Base-by-base conservation (phyloP, 345 rosid genomes). In the Eucalyptus pauciflora region DNA sequence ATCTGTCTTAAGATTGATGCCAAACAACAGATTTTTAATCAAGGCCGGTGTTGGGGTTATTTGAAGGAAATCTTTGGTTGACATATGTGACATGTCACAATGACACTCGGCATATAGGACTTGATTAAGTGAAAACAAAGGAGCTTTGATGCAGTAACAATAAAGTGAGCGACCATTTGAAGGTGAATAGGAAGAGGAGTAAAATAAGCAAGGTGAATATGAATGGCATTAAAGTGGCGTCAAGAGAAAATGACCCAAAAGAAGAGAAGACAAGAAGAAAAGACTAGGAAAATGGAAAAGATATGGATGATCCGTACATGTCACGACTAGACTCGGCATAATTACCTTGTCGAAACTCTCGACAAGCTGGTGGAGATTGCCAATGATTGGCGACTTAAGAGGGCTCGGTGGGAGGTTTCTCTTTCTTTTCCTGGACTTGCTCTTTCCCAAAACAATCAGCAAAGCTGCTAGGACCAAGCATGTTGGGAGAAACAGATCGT, bases 351-450 rank as follows among this genome's bases (percentile, higher is more conserved):
- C 22, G 41, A 41, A 41, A 41, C 41, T 41, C 41, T 41, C 41
- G 41, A 41, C 89, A 6, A 93, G 93, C 89, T 91, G 95, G 90
- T 92, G 94, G 69, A 94, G 93, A 90, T 33, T 41, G 41, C 41
- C 41, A 41, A 41, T 41, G 41, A 41, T 41, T 9, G 95, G 95
- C 14, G 93, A 90, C 90, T 91, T 89, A 3, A 85, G 71, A 45
- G 95, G 96, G 81, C 94, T 87, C 50, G 94, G 93, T 5, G 94
- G 94, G 48, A 92, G 95, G 86, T 91, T 93, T n/a, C 86, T 91
- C 80, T 91, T 87, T 58, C 86, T 86, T 85, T 71, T 90, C 60
- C 81, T 87, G 6, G 86, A 58, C 46, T 89, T 41, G 41, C 41
- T 41, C 41, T 41, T 41, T 41, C 41, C 41, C 41, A 41, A 41